phyloP scores from a whole-genome alignment of 306 rosid genomes.

The Potentilla sterilis region DNA sequence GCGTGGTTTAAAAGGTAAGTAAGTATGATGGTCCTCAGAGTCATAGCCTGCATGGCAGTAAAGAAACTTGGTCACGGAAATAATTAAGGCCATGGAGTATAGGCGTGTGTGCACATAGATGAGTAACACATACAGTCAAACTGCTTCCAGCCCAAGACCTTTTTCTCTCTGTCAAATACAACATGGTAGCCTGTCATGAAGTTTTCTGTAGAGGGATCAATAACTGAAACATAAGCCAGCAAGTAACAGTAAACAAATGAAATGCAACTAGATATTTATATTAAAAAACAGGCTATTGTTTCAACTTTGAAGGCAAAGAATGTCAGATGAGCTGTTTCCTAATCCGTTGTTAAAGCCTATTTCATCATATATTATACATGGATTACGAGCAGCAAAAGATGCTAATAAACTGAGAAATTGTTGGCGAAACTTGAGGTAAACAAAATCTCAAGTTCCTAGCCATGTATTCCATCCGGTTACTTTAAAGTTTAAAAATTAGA shows the following conservation, averaged over 20 bases:
- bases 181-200: constrained; percentile 88
- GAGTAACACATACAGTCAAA: constrained; percentile 60
- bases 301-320: not conserved
- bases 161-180: constrained; percentile 82
- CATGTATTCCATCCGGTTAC: not conserved
- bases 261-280: constrained; percentile 6
- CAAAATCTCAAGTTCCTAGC: not conserved
- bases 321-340: not conserved
- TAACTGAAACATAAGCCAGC: constrained; percentile 19
- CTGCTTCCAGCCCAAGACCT: constrained; percentile 83
- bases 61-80: constrained; percentile 17
- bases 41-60: constrained; percentile 59
- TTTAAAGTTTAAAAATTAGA: constrained; percentile 2
- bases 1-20: constrained; percentile 34
- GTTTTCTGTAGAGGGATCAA: constrained; percentile 64
- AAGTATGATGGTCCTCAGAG: constrained; percentile 46
- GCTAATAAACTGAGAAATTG: not conserved
- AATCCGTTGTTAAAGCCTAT: not conserved
- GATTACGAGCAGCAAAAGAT: not conserved
- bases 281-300: not conserved
- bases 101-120: not conserved
- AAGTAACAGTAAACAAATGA: constrained; percentile 4
- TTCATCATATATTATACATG: not conserved
- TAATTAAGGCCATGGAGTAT: constrained; percentile 16
- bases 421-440: not conserved